Conservation (phyloP, 768 basidiomycete genomes). For the Lepiota brunneoincarnata region DNA sequence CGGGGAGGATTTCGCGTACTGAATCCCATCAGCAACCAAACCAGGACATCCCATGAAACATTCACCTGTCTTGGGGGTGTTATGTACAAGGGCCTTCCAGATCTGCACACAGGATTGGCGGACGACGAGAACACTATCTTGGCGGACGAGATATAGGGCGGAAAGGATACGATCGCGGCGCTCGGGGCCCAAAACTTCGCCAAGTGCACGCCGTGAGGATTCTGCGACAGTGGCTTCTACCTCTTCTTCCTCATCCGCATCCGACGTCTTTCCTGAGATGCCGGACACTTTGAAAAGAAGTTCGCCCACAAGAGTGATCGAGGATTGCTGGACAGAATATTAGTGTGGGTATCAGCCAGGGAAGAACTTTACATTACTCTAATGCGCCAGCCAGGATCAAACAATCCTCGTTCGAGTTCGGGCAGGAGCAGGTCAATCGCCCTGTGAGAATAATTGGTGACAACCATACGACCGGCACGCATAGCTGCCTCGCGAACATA, state of each 20-base stretch:
- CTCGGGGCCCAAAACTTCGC: conserved; percentile 85
- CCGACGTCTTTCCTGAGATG: conserved; percentile 84
- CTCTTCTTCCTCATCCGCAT: conserved; percentile 71
- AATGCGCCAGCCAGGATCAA: conserved; percentile 94
- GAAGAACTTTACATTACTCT: conserved; percentile 50
- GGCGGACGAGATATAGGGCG: conserved; percentile 88
- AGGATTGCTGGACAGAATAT: conserved; percentile 67
- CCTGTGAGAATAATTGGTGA: conserved; percentile 87
- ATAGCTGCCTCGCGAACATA: conserved; percentile 96
- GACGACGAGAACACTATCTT: conserved; percentile 87
- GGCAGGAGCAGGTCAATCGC: conserved; percentile 94
- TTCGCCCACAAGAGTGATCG: conserved; percentile 94
- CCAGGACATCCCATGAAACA: background rate
- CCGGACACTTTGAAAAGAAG: conserved; percentile 95
- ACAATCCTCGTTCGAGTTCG: conserved; percentile 92
- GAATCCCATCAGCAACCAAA: conserved; percentile 12
- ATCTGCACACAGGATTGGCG: conserved; percentile 91
- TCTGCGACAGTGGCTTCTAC: conserved; percentile 70
- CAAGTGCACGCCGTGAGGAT: conserved; percentile 78
- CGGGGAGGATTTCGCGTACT: conserved; percentile 90
- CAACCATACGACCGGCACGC: conserved; percentile 98
- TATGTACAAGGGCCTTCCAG: conserved; percentile 97
- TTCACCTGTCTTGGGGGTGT: conserved; percentile 86
- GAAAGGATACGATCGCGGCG: conserved; percentile 89
- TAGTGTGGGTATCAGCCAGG: conserved; percentile 8